A percentile compares a stretch with the other conserved stretches of the same genome.
phyloP scores from a whole-genome alignment of 2,329 filamentous ascomycete genomes.

The Xylariaceae sp. region DNA sequence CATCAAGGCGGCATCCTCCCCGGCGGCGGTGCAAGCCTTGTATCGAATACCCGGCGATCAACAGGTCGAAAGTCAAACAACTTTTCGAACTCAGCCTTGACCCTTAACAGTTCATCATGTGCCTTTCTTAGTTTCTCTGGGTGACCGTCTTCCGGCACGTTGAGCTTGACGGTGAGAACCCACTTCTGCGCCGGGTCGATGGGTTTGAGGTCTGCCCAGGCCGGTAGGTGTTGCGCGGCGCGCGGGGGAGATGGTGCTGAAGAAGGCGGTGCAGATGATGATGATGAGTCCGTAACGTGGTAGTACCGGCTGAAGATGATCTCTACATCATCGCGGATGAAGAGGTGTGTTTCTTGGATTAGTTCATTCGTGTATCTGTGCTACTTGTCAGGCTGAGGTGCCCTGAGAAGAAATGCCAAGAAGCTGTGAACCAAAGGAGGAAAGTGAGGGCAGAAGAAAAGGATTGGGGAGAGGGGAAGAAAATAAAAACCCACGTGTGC shows the following conservation, averaged over 20 bases:
- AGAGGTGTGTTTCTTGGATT: slow-evolving; percentile 51
- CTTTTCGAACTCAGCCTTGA: slow-evolving; percentile 68
- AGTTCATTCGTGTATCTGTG: slow-evolving; percentile 49
- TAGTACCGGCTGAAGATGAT: slow-evolving; percentile 50
- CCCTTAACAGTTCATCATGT: slow-evolving; percentile 45
- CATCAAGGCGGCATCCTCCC: no score
- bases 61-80: slow-evolving; percentile 83
- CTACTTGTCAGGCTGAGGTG: background rate
- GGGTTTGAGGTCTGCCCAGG: slow-evolving; percentile 44
- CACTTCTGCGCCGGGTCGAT: slow-evolving; percentile 50
- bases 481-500: slow-evolving; percentile 40
- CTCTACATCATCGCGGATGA: slow-evolving; percentile 52
- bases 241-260: no score
- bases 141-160: slow-evolving; percentile 53
- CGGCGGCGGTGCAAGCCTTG: slow-evolving; percentile 26
- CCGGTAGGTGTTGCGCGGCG: slow-evolving; percentile 37
- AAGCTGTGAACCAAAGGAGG: background rate
- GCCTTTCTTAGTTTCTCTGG: slow-evolving; percentile 55
- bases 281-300: slow-evolving; percentile 33
- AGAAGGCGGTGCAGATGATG: no score
- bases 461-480: background rate
- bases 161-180: slow-evolving; percentile 51
- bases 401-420: background rate
- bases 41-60: slow-evolving; percentile 40
- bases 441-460: background rate